Evolutionary conservation across 257 asterid species (phyloP), one percentile per base, ranked within the genome.

Genomic region (Euphrasia confusa): DNA sequence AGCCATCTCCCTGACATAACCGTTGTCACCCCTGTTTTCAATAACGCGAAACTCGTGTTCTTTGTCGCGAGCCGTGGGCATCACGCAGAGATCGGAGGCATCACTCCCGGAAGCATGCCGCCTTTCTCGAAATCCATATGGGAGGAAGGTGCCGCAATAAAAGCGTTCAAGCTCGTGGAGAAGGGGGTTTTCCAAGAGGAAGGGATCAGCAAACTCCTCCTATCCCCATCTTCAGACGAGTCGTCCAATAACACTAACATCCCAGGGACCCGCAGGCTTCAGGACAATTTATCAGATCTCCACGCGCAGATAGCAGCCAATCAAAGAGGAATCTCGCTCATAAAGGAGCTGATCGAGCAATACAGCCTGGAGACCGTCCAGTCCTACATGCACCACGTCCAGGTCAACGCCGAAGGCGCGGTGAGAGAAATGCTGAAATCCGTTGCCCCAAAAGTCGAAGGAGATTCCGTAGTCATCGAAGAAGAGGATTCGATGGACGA

Each of bases 111-210:
- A 60, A 92, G 99, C 74, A 92, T 92, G 99, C 97, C 99, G 0
- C 99, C 99, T 1, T 92, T 92, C 71, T 92, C 99, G 7, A 92
- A 92, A 81, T 79, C 86, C 61, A 86, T 92, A 74, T 86, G 87
- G 87, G 99, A 92, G 62, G 99, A 92, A 79, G 99, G 99, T 65
- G 99, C 97, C 21, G 97, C 97, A n/a, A 86, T 92, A 65, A 89
- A 89, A 78, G 81, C 95, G 57, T 92, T 92, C 79, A 92, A 92
- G 83, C 99, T 92, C 54, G 97, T 92, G 11, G 93, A 92, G 65
- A 84, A 80, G 61, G 94, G 95, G 3, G 45, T 53, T 54, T 92
- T 89, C 74, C 97, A 86, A 74, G 99, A 92, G 79, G 94, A 86
- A 57, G 95, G 98, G 42, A 86, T 92, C 73, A 80, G 79, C 69